Evolutionary conservation across 2,329 filamentous ascomycete species (phyloP), one percentile per base, ranked within the genome.

Genomic region (Hymenoscyphus scutula): DNA sequence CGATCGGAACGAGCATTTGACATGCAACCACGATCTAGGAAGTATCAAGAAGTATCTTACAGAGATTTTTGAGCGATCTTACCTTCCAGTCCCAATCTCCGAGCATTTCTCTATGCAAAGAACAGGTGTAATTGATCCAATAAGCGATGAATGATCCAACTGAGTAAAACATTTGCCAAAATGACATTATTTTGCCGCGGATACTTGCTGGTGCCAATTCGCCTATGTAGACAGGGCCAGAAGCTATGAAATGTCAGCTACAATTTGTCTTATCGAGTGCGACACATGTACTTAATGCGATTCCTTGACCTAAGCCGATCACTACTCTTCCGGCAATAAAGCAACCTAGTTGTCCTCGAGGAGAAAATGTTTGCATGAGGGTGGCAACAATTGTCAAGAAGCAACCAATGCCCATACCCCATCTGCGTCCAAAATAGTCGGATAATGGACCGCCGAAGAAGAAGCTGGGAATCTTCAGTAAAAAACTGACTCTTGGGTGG

Each of bases 21-120:
- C 90, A 90, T 65, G 90, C 84, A 65, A 89, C 83, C 15, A 90
- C 84, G 29, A 48, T 59, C 60, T 54, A 15, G 4, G 5, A 54
- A 30, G 53, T 32, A 30, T 37, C 11, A 56, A 17, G 32, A 25
- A 8, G 32, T 2, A 5, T n/a, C 34, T 6, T 27, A 13, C 23
- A 53, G 2, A 27, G 7, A 32, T 10, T 27, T 5, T 19, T 19
- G 15, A 23, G 23, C 27, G 3, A 34, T 10, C 17, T 78, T 38
- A 89, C 82, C 68, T 82, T 84, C 87, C 87, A 90, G 75, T 90
- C 87, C 88, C 87, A 89, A 68, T 90, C 79, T 48, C 87, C 87
- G 5, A 90, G 81, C 51, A 68, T 77, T 51, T 76, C 68, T 53
- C 78, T 77, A 74, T 89, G 77, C 70, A 84, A 79, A 38, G 80